phyloP scores from a whole-genome alignment of 2,329 filamentous ascomycete genomes.

The Paecilomyces dactylethromorphus region DNA sequence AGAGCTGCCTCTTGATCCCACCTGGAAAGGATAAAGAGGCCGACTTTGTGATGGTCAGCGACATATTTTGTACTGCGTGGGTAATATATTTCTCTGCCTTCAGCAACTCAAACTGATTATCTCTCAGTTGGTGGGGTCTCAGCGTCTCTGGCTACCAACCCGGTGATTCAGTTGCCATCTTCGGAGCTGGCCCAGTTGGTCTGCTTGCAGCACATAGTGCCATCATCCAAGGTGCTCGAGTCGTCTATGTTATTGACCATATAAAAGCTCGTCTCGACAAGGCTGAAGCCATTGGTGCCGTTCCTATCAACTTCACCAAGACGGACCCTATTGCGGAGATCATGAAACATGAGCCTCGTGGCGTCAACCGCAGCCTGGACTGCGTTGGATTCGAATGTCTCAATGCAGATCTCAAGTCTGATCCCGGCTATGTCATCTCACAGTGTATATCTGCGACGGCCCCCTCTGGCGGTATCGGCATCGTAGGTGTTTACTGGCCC shows the following conservation, averaged over 20 bases:
- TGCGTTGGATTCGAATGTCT: conserved; percentile 1
- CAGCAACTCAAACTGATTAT: not conserved
- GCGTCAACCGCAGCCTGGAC: not conserved
- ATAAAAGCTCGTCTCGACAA: conserved; percentile 53
- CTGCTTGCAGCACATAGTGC: conserved; percentile 62
- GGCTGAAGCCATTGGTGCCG: conserved; percentile 57
- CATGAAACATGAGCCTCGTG: not conserved
- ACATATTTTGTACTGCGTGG: conserved; percentile 12
- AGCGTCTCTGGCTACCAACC: conserved; percentile 52
- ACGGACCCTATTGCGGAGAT: conserved; percentile 18
- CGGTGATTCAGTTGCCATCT: conserved; percentile 58
- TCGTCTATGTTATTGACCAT: conserved; percentile 58
- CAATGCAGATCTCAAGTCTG: not conserved
- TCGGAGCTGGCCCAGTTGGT: conserved; percentile 59
- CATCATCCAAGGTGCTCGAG: conserved; percentile 53
- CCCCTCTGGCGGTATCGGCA: not conserved
- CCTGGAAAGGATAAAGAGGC: conserved; percentile 5
- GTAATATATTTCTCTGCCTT: conserved; percentile 4
- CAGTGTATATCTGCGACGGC: not conserved
- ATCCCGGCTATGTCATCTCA: not conserved
- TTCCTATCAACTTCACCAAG: conserved; percentile 55
- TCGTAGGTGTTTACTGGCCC: not conserved
- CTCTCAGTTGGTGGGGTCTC: not conserved
- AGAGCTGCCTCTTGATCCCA: conserved; percentile 2
- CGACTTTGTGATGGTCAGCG: conserved; percentile 13